Evolutionary conservation across 805 yeast genomes (phyloP), one percentile per base, ranked within the genome.

Genomic region (Huiozyma naganishii): DNA sequence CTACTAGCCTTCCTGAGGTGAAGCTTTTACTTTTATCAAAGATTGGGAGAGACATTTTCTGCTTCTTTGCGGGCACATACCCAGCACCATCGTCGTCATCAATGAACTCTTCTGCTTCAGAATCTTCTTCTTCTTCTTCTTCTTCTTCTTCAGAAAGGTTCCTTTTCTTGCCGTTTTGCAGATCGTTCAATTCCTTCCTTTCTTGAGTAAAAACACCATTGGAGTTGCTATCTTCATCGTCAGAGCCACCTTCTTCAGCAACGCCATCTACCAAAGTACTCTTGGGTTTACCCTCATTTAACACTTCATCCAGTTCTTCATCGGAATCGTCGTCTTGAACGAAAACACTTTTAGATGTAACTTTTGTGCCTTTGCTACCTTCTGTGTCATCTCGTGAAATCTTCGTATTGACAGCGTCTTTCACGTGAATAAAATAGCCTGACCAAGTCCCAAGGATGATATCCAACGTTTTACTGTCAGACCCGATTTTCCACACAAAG

Each of bases 71-170:
- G 23, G 23, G 32, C 27, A 56, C 64, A 48, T 71, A 70, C 1
- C 77, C 79, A 10, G 70, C 73, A 6, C 73, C 77, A 41, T 79
- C 86, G 49, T 77, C 87, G 54, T 80, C 88, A 28, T 74, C 77
- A 27, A 76, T 71, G 58, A 77, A 77, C 40, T 74, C 77, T 39
- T 42, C 41, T 1, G 76, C 78, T 11, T 70, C 73, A 6, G 72
- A 77, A 41, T 79, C 86, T 48, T 76, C 86, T 17, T 17, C 23
- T 41, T 74, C 77, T 39, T 79, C 86, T 48, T 76, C 86, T 17
- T 17, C 23, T 41, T 74, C 77, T 39, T 45, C 48, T 35, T 49
- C 53, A 40, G 48, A 47, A 28, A 59, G 73, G 28, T 58, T 50
- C 36, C 57, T 45, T 36, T 53, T 57, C 7, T 41, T 44, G 33